A percentile compares a stretch with the other conserved stretches of the same genome.
Conservation (phyloP, 345 rosid genomes). For the Pseudoturritis turrita region DNA sequence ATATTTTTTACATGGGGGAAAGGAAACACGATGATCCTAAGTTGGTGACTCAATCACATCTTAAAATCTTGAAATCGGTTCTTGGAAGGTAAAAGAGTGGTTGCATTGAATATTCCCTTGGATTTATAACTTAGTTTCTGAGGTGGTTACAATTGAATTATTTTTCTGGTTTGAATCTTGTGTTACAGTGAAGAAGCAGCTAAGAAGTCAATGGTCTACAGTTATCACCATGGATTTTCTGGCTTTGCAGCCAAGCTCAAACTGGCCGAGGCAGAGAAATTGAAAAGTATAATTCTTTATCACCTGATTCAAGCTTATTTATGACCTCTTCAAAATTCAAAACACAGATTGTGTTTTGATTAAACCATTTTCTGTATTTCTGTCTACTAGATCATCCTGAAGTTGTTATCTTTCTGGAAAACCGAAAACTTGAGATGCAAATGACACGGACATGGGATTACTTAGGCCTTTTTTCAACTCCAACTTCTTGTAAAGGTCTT, state of each 20-base stretch:
- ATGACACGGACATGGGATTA: slow-evolving; percentile 48
- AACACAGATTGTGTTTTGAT: background rate
- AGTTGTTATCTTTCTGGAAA: slow-evolving; percentile 30
- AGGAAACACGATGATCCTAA: slow-evolving; percentile 10
- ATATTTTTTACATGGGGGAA: slow-evolving; percentile 26
- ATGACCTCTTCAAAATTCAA: background rate
- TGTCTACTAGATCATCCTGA: slow-evolving; percentile 29
- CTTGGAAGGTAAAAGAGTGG: slow-evolving; percentile 22
- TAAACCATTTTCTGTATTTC: background rate
- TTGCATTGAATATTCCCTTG: background rate
- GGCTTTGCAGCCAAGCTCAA: slow-evolving; percentile 56
- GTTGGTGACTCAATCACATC: slow-evolving; percentile 8
- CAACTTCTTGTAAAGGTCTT: slow-evolving; percentile 16
- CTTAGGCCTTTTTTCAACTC: slow-evolving; percentile 30
- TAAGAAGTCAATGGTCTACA: slow-evolving; percentile 40
- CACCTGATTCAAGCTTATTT: background rate
- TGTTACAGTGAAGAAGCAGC: slow-evolving; percentile 33
- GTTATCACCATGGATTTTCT: slow-evolving; percentile 42
- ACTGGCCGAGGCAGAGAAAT: slow-evolving; percentile 33
- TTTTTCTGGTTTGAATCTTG: background rate
- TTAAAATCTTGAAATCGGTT: slow-evolving; percentile 19
- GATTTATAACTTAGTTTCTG: background rate
- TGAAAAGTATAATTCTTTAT: slow-evolving; percentile 15
- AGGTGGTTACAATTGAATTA: background rate
- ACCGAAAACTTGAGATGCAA: slow-evolving; percentile 33